phyloP scores from a whole-genome alignment of 257 asterid species.

The Mentha longifolia region DNA sequence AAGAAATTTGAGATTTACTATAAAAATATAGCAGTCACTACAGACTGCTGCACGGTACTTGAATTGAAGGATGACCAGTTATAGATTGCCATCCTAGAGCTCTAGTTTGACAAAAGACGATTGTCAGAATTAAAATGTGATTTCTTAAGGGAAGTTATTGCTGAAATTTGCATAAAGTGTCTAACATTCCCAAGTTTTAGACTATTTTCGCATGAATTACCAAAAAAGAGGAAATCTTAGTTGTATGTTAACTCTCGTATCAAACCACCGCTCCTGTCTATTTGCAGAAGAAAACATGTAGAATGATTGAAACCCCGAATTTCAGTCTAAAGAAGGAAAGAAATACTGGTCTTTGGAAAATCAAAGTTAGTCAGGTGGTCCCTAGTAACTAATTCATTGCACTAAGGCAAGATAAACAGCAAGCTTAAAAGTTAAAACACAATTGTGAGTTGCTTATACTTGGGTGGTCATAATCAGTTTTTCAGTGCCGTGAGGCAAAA shows the following conservation, averaged over 20 bases:
- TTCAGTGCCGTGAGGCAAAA: no score
- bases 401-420: constrained; percentile 5
- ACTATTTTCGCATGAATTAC: neutral
- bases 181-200: neutral
- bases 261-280: neutral
- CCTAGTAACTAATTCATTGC: neutral
- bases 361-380: neutral
- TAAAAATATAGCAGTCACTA: no score
- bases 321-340: no score
- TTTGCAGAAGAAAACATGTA: neutral
- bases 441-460: neutral
- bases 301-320: neutral
- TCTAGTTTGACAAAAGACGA: neutral
- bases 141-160: neutral
- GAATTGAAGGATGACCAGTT: neutral
- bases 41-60: neutral
- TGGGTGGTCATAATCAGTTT: no score
- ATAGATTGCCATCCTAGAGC: neutral
- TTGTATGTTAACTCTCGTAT: neutral
- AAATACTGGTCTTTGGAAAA: no score
- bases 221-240: neutral
- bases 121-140: neutral
- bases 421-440: neutral
- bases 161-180: neutral
- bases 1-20: no score